Evolutionary conservation across 1,139 yeast species (phyloP), one percentile per base, ranked within the genome.

Genomic region (Kodamaea anthophila): DNA sequence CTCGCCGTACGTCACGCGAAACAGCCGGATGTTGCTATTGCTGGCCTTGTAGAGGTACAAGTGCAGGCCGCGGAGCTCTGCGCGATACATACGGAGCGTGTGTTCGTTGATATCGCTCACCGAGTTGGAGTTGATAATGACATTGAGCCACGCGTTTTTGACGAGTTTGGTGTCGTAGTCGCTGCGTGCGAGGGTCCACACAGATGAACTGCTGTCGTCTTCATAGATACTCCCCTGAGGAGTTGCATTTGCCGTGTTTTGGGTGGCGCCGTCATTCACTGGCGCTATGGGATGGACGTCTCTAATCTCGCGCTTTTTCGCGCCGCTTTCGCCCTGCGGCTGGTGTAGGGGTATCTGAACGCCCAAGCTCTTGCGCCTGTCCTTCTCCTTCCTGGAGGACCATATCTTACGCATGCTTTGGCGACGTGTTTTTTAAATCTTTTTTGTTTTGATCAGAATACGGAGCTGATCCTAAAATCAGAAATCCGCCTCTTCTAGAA

Each of bases 31-130:
- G 43, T 64, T 70, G 25, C 69, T 40, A 23, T 59, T 70, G 8
- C 63, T 48, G 2, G 77, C 74, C 44, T 73, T 77, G 55, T 70
- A 78, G 15, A 82, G 48, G 37, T 65, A 64, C 33, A 82, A 51
- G 31, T 65, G 65, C 1, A 84, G 68, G 6, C 93, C 93, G 42
- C 66, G 72, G 39, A 82, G 56, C 47, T 79, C 87, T 0, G 77
- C 82, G 34, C 80, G 63, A 41, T 58, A 73, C 20, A 80, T 46
- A 38, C 66, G 67, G 42, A 69, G 48, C 21, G 56, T 49, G 13
- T 55, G 58, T 25, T 61, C 71, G 31, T 51, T 49, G 33, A 64
- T 64, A 24, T 64, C 67, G 21, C 43, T 47, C 19, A 47, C 47
- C 15, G 53, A 40, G 33, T 55, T 49, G 15, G 63, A 51, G 36